These are phyloP conservation scores for Sporobolomyces roseus DNA, from an alignment of 768 basidiomycete genomes.

Conservation along the genomic window DNA sequence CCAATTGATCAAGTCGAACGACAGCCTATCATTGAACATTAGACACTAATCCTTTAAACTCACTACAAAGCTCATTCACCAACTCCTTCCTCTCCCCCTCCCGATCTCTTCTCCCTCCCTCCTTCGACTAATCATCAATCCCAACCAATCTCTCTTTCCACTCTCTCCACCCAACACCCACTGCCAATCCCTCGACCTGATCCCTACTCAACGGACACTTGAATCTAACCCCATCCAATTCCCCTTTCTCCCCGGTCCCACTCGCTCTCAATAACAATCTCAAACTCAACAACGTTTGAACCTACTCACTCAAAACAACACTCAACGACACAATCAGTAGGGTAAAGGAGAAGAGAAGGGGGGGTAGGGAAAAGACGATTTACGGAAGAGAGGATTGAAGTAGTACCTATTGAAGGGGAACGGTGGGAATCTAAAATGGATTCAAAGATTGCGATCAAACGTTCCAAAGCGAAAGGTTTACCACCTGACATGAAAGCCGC, in stretches of 20 bases:
- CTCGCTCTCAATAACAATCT: constrained; percentile 23
- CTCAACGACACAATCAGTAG: neutral
- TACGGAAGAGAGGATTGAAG: constrained; percentile 4
- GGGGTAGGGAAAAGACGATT: neutral
- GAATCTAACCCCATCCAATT: constrained; percentile 39
- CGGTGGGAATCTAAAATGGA: constrained; percentile 30
- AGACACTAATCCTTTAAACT: no score
- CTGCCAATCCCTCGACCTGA: constrained; percentile 23
- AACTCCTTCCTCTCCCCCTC: neutral
- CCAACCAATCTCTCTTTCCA: constrained; percentile 32
- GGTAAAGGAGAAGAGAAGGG: neutral
- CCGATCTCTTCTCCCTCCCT: neutral
- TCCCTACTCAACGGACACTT: constrained; percentile 30
- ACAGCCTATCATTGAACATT: no score
- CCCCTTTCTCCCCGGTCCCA: constrained; percentile 24
- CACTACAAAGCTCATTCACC: no score
- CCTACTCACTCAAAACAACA: neutral
- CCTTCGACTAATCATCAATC: constrained; percentile 4
- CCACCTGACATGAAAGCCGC: constrained; percentile 29
- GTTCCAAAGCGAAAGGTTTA: constrained; percentile 48
- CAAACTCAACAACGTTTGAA: constrained; percentile 33
- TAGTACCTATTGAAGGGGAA: constrained; percentile 17
- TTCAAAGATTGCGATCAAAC: constrained; percentile 50
- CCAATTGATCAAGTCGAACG: no score
- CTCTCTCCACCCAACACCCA: constrained; percentile 30